Evolutionary conservation across 148 eudicot genomes (phyloP).

Genomic region (Persicaria maculosa): DNA sequence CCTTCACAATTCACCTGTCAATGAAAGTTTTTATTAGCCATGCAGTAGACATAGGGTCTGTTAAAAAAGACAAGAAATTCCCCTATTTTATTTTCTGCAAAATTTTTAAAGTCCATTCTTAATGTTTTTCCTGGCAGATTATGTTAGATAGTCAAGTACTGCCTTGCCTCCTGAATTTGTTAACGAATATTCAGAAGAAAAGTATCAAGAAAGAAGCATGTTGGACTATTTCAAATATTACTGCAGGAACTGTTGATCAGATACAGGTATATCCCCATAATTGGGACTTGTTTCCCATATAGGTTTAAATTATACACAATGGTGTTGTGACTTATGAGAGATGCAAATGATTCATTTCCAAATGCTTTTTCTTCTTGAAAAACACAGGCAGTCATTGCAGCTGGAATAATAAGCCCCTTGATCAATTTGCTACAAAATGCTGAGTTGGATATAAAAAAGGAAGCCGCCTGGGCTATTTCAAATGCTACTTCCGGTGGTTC

Average conservation of each 20-base stretch:
- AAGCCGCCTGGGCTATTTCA: conserved; percentile 92
- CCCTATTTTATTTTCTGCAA: neutral
- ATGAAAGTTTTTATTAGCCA: no score
- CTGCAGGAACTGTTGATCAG: conserved; percentile 84
- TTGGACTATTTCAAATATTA: conserved; percentile 89
- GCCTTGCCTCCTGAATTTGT: conserved; percentile 54
- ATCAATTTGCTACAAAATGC: conserved; percentile 68
- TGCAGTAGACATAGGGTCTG: no score
- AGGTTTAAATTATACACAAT: neutral
- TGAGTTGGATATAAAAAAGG: conserved; percentile 87
- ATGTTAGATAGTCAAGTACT: conserved; percentile 62
- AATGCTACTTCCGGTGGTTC: conserved; percentile 91
- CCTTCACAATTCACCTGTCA: no score
- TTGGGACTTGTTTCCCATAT: neutral
- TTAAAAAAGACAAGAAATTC: no score
- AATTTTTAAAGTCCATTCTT: neutral
- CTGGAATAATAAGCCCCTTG: conserved; percentile 62
- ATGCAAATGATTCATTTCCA: neutral
- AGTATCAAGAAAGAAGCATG: conserved; percentile 92
- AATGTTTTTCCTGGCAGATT: conserved; percentile 28
- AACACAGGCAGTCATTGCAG: conserved; percentile 57
- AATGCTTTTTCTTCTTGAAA: neutral
- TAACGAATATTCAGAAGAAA: conserved; percentile 58
- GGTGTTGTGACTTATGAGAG: neutral
- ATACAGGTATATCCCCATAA: conserved; percentile 49